Percentiles rank a stretch among this genome's conserved stretches.
Conservation (phyloP, 441 rosid genomes). For the Pelargonium cotyledonis region DNA sequence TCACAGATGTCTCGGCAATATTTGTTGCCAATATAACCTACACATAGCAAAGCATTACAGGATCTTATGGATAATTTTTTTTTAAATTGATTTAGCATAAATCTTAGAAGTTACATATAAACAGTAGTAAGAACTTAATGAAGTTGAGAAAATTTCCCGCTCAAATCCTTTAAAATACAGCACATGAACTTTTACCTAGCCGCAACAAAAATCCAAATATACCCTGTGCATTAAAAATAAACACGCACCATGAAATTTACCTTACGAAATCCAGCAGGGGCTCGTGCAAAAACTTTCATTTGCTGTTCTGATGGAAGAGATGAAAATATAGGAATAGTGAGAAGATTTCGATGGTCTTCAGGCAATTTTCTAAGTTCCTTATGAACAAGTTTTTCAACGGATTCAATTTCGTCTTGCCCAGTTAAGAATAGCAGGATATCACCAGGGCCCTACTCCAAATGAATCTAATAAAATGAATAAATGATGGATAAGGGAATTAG, state of each 20-base stretch:
- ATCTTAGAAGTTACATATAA: too few relatives aligned
- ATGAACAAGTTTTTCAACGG: constrained; percentile 58
- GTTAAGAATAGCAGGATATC: constrained; percentile 90
- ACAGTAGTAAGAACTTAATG: too few relatives aligned
- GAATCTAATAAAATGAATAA: constrained; percentile 46
- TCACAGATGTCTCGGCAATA: constrained; percentile 95
- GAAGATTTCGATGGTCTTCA: constrained; percentile 51
- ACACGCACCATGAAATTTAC: constrained; percentile 34
- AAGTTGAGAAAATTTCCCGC: too few relatives aligned
- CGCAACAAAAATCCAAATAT: too few relatives aligned
- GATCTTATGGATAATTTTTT: not conserved
- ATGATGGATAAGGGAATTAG: not conserved
- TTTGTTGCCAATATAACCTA: constrained; percentile 92
- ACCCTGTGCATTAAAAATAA: too few relatives aligned
- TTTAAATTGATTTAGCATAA: too few relatives aligned
- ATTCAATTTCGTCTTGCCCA: constrained; percentile 95
- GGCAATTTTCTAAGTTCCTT: constrained; percentile 62
- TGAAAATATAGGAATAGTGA: constrained; percentile 62
- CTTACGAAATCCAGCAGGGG: constrained; percentile 72
- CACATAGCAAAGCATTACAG: not conserved
- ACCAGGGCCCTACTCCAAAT: constrained; percentile 67
- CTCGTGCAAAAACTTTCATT: constrained; percentile 64
- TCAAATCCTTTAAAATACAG: too few relatives aligned
- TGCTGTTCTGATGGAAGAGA: constrained; percentile 95
- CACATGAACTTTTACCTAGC: too few relatives aligned